Evolutionary conservation across 805 yeast genomes (phyloP).

Genomic region (Scheffersomyces coipomensis): DNA sequence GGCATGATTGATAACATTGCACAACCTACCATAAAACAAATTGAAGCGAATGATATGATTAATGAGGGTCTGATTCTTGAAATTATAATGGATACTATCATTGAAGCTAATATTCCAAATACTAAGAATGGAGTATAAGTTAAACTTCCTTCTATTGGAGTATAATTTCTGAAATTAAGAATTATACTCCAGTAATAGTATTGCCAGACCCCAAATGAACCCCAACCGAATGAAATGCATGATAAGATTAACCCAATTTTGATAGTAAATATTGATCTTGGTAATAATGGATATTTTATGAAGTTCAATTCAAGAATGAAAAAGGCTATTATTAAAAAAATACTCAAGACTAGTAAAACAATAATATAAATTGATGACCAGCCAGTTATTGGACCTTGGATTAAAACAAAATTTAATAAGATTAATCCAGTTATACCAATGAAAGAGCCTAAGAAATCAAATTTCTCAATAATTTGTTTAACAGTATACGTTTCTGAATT

Average conservation of each 20-base stretch:
- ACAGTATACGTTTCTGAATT: constrained; percentile 6
- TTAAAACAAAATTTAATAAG: constrained; percentile 67
- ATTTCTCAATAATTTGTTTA: constrained; percentile 7
- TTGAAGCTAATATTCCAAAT: constrained; percentile 56
- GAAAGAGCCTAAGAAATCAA: constrained; percentile 31
- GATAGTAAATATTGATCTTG: constrained; percentile 43
- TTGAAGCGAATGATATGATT: constrained; percentile 49
- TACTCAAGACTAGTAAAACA: constrained; percentile 53
- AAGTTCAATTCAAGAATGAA: constrained; percentile 46
- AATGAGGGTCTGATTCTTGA: constrained; percentile 47
- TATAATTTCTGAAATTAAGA: constrained; percentile 47
- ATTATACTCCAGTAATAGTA: constrained; percentile 57
- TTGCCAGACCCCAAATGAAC: constrained; percentile 74
- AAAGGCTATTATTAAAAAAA: constrained; percentile 41
- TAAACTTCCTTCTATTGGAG: constrained; percentile 29
- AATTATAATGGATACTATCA: constrained; percentile 49
- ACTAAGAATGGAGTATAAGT: constrained; percentile 49
- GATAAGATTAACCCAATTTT: constrained; percentile 49
- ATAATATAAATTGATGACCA: constrained; percentile 63
- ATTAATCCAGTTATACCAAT: constrained; percentile 61
- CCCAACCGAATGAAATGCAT: constrained; percentile 67
- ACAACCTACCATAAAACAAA: constrained; percentile 55
- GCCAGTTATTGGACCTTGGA: constrained; percentile 72
- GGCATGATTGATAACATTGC: constrained; percentile 57
- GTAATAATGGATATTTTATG: constrained; percentile 53